Percentiles rank a stretch among this genome's conserved stretches.
These are phyloP conservation scores for Elaeis oleifera DNA, from an alignment of 202 grass and related monocot species.

Conservation along the genomic window DNA sequence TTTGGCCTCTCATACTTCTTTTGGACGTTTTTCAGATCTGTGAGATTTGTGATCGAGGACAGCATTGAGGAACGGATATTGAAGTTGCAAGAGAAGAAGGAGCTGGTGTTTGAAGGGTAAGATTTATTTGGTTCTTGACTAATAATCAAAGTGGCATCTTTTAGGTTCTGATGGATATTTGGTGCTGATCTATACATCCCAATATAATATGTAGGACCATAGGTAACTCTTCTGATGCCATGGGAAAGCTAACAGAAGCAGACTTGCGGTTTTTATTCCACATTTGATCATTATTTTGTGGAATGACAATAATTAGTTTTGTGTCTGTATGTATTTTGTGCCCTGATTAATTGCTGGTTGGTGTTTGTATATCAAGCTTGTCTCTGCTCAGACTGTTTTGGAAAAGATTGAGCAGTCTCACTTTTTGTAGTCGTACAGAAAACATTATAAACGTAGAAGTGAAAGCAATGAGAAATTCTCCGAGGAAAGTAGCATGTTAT, in stretches of 20 bases:
- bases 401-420: too few relatives aligned
- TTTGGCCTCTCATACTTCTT: too few relatives aligned
- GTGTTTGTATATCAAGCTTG: too few relatives aligned
- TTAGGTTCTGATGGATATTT: background rate
- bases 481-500: too few relatives aligned
- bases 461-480: too few relatives aligned
- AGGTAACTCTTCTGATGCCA: constrained; percentile 63
- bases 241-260: constrained; percentile 64
- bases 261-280: constrained; percentile 85
- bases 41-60: constrained; percentile 76
- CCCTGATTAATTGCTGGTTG: too few relatives aligned
- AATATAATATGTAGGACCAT: constrained; percentile 41
- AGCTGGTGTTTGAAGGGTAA: constrained; percentile 91
- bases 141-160: background rate
- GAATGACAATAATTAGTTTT: too few relatives aligned
- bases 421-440: too few relatives aligned
- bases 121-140: background rate
- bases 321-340: too few relatives aligned
- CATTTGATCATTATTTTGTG: constrained; percentile 20
- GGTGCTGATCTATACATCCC: constrained; percentile 4
- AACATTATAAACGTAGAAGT: too few relatives aligned
- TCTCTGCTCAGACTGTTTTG: too few relatives aligned
- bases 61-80: constrained; percentile 79
- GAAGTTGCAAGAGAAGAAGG: constrained; percentile 82
- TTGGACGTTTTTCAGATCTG: constrained; percentile 35